Evolutionary conservation across 2,329 filamentous ascomycete genomes (phyloP).

Genomic region (Fusarium redolens): DNA sequence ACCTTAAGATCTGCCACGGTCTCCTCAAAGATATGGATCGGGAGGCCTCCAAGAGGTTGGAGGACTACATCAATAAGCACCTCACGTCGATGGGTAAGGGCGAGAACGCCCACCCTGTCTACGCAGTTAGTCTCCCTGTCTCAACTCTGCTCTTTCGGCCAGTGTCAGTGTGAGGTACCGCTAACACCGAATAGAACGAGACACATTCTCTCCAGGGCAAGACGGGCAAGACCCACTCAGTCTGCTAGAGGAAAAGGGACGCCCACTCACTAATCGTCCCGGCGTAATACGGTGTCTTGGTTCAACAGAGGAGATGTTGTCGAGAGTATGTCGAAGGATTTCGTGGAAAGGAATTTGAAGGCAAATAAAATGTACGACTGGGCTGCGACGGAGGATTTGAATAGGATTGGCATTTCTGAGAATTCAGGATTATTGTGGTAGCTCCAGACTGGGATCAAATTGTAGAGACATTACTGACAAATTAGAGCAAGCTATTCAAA

Average conservation of each 20-base stretch:
- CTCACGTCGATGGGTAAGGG: conserved; percentile 63
- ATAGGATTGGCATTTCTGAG: background rate
- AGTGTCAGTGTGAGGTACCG: background rate
- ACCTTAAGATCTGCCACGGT: conserved; percentile 81
- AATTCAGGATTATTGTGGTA: too few species aligned
- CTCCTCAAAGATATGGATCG: conserved; percentile 80
- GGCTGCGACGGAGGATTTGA: background rate
- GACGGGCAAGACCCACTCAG: conserved; percentile 87
- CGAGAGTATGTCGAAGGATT: background rate
- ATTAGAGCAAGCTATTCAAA: too few species aligned
- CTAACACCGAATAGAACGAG: conserved; percentile 65
- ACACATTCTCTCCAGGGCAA: conserved; percentile 89
- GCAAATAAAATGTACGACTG: background rate
- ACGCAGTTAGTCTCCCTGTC: conserved; percentile 54
- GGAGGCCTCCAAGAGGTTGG: conserved; percentile 75
- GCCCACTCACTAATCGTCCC: background rate
- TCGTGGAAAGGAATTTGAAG: background rate
- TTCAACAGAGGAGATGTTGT: background rate
- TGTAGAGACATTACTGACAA: too few species aligned
- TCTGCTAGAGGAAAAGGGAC: conserved; percentile 70
- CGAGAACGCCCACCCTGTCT: conserved; percentile 60
- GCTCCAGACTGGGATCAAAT: too few species aligned
- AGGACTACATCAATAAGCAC: conserved; percentile 72
- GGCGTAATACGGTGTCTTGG: background rate
- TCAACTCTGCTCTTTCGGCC: conserved; percentile 12